These are phyloP conservation scores for Xylariaceae sp. DNA, from an alignment of 2,329 filamentous ascomycete species.

Conservation along the genomic window DNA sequence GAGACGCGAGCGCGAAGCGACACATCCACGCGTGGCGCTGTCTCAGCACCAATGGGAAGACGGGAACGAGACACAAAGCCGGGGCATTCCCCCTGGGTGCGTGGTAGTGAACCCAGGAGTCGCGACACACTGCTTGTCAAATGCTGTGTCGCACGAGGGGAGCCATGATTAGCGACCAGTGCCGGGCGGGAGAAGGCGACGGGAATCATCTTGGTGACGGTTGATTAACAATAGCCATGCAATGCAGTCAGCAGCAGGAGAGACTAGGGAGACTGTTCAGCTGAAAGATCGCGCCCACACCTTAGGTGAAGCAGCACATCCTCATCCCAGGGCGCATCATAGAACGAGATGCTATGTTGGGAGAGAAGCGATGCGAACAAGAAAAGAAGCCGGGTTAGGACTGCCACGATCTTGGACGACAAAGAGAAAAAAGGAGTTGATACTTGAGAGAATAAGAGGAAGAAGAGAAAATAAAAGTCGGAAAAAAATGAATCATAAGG, in stretches of 20 bases:
- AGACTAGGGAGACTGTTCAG: slow-evolving; percentile 7
- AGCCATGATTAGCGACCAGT: slow-evolving; percentile 29
- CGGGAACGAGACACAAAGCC: slow-evolving; percentile 1
- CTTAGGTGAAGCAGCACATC: slow-evolving; percentile 21
- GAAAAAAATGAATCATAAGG: background rate
- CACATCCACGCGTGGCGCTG: slow-evolving; percentile 25
- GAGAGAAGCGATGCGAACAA: background rate
- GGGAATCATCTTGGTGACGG: slow-evolving; percentile 27
- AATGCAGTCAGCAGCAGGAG: slow-evolving; percentile 22
- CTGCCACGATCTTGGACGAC: background rate
- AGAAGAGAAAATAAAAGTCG: background rate
- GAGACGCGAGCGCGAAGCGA: slow-evolving; percentile 19
- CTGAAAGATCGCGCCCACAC: slow-evolving; percentile 21
- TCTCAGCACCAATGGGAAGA: slow-evolving; percentile 24
- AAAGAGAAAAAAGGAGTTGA: background rate
- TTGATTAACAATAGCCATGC: slow-evolving; percentile 21
- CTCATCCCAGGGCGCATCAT: slow-evolving; percentile 2
- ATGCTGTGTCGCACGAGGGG: slow-evolving; percentile 26
- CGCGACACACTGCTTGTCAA: slow-evolving; percentile 25
- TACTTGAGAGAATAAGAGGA: background rate
- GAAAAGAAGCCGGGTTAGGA: background rate
- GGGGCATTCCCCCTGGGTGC: slow-evolving; percentile 10
- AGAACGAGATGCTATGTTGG: background rate
- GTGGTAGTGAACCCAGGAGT: slow-evolving; percentile 29
- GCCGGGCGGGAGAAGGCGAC: slow-evolving; percentile 27